Evolutionary conservation across 2,329 filamentous ascomycete species (phyloP), one percentile per base, ranked within the genome.

Genomic region (Amauroascus verrucosus): DNA sequence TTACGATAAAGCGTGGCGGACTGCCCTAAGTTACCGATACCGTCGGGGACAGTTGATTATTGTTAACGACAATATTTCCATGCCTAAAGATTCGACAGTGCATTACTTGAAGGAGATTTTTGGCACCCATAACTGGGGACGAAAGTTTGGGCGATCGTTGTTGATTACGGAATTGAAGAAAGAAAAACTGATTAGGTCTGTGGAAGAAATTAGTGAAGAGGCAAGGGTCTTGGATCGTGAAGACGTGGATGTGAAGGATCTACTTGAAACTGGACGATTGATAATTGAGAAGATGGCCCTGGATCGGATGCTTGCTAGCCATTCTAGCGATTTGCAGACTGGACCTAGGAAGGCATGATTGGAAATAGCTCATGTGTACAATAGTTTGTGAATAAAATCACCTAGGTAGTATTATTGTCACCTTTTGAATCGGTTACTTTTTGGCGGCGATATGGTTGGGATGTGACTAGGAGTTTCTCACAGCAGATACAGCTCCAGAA

Each of bases 201-300:
- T 95, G 65, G 77, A 79, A 49, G 72, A 79, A 55, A 71, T 84
- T 57, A 79, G 78, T 7, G 73, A 79, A 63, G 79, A 89, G 57
- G 88, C 86, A 18, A 79, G 82, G 53, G 84, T 84, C 7, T 73
- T 89, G 61, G 78, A 80, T 54, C 75, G 84, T 55, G 74, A 78
- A n/a, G 85, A 95, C 58, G 88, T 98, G 33, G 93, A 97, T 70
- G 88, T 98, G 58, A 98, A 97, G 79, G 87, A 97, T 68, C 71
- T 98, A 59, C 72, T 98, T 60, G 87, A 93, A 74, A 83, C 84
- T 51, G 86, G 86, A 51, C 82, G 89, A 63, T 75, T 98, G 56
- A 83, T 98, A 56, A 82, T 98, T 63, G 93, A 98, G 78, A 81
- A 85, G 67, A 72, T 75, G 40, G 91, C 91, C 33, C 75, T 98